Evolutionary conservation across 139 green algal genomes (phyloP).

Genomic region (Yamagishiella unicocca): DNA sequence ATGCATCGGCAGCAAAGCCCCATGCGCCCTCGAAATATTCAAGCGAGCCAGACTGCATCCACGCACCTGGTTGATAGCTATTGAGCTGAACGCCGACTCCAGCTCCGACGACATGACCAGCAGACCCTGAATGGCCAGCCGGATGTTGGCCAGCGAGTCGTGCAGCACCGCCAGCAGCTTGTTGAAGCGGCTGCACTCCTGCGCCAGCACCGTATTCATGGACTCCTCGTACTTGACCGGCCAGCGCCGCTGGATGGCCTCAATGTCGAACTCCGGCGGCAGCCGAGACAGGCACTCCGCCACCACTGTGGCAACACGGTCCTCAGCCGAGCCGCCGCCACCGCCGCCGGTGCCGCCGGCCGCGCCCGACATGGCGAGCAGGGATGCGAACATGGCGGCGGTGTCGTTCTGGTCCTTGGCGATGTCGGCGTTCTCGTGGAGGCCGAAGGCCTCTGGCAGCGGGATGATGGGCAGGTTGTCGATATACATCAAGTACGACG

Average conservation of each 20-base stretch:
- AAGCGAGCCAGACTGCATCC: no score
- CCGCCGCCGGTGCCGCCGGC: conserved; percentile 45
- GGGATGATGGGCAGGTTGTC: conserved; percentile 70
- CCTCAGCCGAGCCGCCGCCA: conserved; percentile 56
- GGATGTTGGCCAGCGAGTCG: conserved; percentile 70
- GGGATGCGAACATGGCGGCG: conserved; percentile 67
- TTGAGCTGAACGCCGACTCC: conserved; percentile 76
- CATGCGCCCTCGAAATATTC: no score
- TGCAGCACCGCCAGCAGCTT: conserved; percentile 67
- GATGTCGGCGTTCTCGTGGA: conserved; percentile 85
- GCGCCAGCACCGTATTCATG: conserved; percentile 77
- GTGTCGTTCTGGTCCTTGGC: conserved; percentile 79
- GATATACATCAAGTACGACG: conserved; percentile 70
- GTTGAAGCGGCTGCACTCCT: conserved; percentile 83
- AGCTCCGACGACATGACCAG: conserved; percentile 86
- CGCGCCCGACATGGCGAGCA: conserved; percentile 68
- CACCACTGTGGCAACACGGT: conserved; percentile 58
- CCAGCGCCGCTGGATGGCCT: conserved; percentile 67
- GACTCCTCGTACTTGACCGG: conserved; percentile 74
- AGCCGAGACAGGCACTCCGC: conserved; percentile 69
- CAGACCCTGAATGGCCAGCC: conserved; percentile 74
- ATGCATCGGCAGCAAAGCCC: no score
- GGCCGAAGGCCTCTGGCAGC: conserved; percentile 76
- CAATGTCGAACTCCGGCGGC: conserved; percentile 75
- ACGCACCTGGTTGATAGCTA: conserved; percentile 68